Base-by-base conservation (phyloP, 192 early-diverging fungal species). In the Lunasporangiospora selenospora region DNA sequence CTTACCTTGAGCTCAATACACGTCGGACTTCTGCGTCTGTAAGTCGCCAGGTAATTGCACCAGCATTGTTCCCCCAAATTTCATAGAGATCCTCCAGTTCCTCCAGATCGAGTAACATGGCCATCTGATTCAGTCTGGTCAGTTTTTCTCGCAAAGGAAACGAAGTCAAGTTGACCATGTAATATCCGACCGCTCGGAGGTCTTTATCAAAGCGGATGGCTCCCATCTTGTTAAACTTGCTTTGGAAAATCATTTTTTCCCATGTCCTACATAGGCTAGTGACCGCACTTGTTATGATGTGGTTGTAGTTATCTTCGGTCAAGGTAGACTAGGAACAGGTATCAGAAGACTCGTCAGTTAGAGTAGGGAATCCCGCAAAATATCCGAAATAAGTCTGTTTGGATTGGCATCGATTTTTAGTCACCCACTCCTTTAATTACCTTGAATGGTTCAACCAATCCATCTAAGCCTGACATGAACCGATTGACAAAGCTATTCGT, bases 151-250 rank as follows among this genome's bases (percentile, higher is more conserved):
- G 77, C 21, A 89, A 73, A 9, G 85, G 62, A 75, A 80, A 83
- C 3, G 80, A 77, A 0, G 91, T 82, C 53, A 87, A 75, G 7
- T 63, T 59, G 24, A 88, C 81, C n/a, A 94, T 53, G 54, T 88
- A 88, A 30, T 85, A 81, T 34, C 77, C 86, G 9, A 96, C 75
- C 11, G 84, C 75, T 1, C 97, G 83, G 10, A 98, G 66, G 65
- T 99, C 96, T 71, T 92, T 92, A 52, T 99, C 98, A 65, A 98
- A 95, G 44, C 90, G 85, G 30, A 98, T 81, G 4, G 92, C 94
- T 1, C 98, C 98, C 38, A 95, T 86, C 77, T 89, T 63, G 73
- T 92, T 98, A 77, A 96, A 98, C 48, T 90, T 91, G n/a, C 86
- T 88, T 54, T 87, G 83, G 27, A 92, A 75, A 24, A 98, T 83